A percentile compares a stretch with the other conserved stretches of the same genome.
phyloP scores from a whole-genome alignment of 208 protist genomes.

The Trypanosoma theileri region DNA sequence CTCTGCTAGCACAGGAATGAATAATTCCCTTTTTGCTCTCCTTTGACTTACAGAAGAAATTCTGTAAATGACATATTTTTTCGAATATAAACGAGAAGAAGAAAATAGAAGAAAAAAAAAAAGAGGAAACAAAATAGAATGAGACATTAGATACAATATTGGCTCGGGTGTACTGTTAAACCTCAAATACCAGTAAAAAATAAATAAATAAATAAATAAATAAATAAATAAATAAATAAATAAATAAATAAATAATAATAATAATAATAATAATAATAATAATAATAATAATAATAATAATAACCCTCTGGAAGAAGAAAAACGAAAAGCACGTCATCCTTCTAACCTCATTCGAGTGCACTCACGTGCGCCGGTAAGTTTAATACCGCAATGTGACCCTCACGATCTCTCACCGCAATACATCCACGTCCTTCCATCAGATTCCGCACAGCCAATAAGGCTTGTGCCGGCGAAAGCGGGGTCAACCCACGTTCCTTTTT shows the following conservation, averaged over 20 bases:
- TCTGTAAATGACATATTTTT: not conserved
- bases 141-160: conserved; percentile 6
- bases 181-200: not conserved
- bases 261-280: conserved; percentile 3
- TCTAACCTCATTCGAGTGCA: conserved; percentile 18
- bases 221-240: not conserved
- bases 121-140: not conserved
- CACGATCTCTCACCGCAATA: conserved; percentile 35
- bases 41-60: too few relatives aligned
- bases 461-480: conserved; percentile 25
- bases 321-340: not conserved
- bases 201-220: not conserved
- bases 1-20: too few relatives aligned
- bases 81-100: conserved; percentile 1
- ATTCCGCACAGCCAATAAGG: conserved; percentile 26
- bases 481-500: conserved; percentile 12
- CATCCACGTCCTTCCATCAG: conserved; percentile 35
- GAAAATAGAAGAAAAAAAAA: conserved; percentile 10
- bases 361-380: conserved; percentile 30
- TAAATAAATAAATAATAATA: not conserved
- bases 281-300: not conserved
- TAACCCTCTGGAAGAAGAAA: not conserved
- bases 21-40: too few relatives aligned
- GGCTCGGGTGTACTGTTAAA: too few relatives aligned
- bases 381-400: conserved; percentile 29